Evolutionary conservation across 345 rosid species (phyloP), one percentile per base, ranked within the genome.

Genomic region (Psidium friedrichsthalianum): DNA sequence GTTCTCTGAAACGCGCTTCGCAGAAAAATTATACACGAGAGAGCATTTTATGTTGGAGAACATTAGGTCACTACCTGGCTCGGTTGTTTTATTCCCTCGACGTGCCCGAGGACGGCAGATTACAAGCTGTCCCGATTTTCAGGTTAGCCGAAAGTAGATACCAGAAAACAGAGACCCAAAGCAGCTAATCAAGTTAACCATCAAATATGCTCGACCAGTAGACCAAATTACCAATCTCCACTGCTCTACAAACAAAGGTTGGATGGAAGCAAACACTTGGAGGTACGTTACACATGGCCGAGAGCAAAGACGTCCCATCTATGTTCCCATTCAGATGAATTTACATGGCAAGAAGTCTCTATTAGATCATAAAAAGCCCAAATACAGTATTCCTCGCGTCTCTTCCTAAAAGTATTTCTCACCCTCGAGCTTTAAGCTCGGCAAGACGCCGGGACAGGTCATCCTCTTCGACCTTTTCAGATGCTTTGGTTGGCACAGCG

Each of bases 401-500:
- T 22, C 58, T 42, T 49, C n/a, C 85, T 82, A 49, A 49, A 42
- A 29, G 7, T 25, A 49, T 76, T 76, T 55, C 44, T 86, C 89
- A 97, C 8, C 99, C 99, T 91, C 94, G 96, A 87, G 96, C 92
- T 91, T 96, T 97, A 29, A 97, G 96, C 91, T 97, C 99, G 0
- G 98, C 99, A 82, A 97, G 99, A 82, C 99, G 92, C 95, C 98
- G 93, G n/a, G 99, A 91, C 91, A 96, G 89, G 88, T 96, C 98
- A 56, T 93, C 99, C 93, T 96, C 98, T 16, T 95, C 99, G 27
- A 93, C 98, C 91, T 95, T 97, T 90, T 95, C 98, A 87, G 91
- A 88, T 6, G 88, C 83, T 89, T 92, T 95, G 86, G 94, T 92
- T 12, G 99, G 86, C 36, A 97, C 88, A 36, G 98, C 98, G 92